Evolutionary conservation across 345 rosid species (phyloP).

Genomic region (Eucalyptus tenuipes): DNA sequence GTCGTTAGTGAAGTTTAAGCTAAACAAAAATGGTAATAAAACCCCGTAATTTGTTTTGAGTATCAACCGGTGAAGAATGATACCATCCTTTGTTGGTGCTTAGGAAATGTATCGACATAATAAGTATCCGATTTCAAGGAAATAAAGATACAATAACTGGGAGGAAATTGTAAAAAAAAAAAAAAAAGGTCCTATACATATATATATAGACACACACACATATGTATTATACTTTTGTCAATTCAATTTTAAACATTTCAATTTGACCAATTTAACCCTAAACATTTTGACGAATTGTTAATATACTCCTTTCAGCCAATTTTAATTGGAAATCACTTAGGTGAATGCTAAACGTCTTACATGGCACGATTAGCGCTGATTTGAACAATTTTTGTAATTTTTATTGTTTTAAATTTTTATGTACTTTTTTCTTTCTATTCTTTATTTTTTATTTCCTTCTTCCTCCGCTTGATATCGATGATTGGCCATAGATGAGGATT

Average conservation of each 20-base stretch:
- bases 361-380: fast-evolving
- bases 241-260: no score
- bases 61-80: neutral
- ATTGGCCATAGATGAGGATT: neutral
- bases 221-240: no score
- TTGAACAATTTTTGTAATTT: no score
- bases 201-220: fast-evolving
- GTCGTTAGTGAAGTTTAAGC: no score
- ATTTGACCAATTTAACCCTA: no score
- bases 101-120: neutral
- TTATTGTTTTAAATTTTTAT: no score
- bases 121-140: neutral
- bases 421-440: no score
- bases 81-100: neutral
- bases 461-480: fast-evolving
- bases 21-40: neutral
- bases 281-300: no score
- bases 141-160: no score
- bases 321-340: no score
- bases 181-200: no score
- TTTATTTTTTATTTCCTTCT: no score
- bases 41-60: neutral
- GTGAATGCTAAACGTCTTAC: fast-evolving
- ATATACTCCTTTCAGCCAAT: fast-evolving
- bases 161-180: neutral